These are phyloP conservation scores for Conticribra guillardii DNA, from an alignment of 108 stramenopile species.

Conservation along the genomic window DNA sequence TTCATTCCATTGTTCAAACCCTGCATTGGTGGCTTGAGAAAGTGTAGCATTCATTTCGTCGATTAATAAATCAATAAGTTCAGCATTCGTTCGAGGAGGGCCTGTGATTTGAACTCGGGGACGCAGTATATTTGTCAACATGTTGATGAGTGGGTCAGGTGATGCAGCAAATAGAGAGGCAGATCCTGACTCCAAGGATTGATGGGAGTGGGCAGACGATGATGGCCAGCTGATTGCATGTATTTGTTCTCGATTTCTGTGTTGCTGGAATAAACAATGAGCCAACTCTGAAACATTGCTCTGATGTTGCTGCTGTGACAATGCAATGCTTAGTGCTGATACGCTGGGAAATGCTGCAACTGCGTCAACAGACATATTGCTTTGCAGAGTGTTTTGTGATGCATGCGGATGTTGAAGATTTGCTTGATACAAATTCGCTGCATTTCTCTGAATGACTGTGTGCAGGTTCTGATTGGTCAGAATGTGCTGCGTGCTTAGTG, in stretches of 20 bases:
- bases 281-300: not conserved
- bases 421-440: too few relatives aligned
- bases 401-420: too few relatives aligned
- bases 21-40: too few relatives aligned
- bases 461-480: too few relatives aligned
- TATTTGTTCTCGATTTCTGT: too few relatives aligned
- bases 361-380: not conserved
- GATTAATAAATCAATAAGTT: not conserved
- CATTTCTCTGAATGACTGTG: too few relatives aligned
- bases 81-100: not conserved
- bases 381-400: too few relatives aligned
- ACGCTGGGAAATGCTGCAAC: not conserved
- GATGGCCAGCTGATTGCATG: too few relatives aligned
- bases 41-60: not conserved
- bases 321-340: not conserved
- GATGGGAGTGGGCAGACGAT: not conserved
- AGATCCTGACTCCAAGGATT: not conserved
- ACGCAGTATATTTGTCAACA: not conserved
- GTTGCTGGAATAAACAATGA: too few relatives aligned
- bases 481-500: not conserved
- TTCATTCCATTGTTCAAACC: too few relatives aligned
- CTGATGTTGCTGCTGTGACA: not conserved
- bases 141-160: not conserved
- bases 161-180: not conserved
- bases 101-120: not conserved